These are phyloP conservation scores for Vitis rupestris DNA, from an alignment of 164 flowering plant species.

Conservation along the genomic window DNA sequence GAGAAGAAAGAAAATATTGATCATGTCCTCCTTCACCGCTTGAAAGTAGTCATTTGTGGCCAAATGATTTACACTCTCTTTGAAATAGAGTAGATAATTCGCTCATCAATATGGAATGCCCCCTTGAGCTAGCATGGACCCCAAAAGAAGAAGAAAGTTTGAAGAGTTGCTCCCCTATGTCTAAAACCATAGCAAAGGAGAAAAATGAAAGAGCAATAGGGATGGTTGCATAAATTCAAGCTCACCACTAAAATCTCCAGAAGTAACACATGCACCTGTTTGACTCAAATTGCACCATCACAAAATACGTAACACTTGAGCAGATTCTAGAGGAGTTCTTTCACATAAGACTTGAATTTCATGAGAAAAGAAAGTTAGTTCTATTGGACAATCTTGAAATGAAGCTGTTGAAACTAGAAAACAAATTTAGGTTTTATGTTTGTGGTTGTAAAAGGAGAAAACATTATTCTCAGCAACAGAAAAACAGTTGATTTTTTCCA, in stretches of 20 bases:
- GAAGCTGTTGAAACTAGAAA: constrained; percentile 64
- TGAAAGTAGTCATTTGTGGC: no score
- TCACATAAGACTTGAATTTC: constrained; percentile 61
- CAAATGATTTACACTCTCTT: no score
- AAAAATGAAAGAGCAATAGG: constrained; percentile 46
- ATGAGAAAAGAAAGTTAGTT: constrained; percentile 77
- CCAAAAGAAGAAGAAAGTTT: no score
- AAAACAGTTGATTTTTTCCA: constrained; percentile 69
- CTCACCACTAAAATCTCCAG: constrained; percentile 76
- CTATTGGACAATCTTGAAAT: constrained; percentile 56
- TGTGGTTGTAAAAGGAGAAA: constrained; percentile 75
- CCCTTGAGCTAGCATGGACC: no score
- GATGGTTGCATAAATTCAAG: constrained; percentile 77
- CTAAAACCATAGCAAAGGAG: no score
- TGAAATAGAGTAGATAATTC: no score
- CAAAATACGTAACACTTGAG: constrained; percentile 82
- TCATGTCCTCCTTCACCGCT: no score
- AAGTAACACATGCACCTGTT: constrained; percentile 91
- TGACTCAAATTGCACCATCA: constrained; percentile 64
- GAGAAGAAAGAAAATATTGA: no score
- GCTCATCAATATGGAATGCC: no score
- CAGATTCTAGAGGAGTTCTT: constrained; percentile 86
- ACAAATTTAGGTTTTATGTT: constrained; percentile 82
- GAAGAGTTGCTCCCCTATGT: no score
- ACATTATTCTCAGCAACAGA: constrained; percentile 69